A percentile compares a stretch with the other conserved stretches of the same genome.
These are phyloP conservation scores for Aspergillus viridinutans DNA, from an alignment of 2,329 filamentous ascomycete species.

Conservation along the genomic window DNA sequence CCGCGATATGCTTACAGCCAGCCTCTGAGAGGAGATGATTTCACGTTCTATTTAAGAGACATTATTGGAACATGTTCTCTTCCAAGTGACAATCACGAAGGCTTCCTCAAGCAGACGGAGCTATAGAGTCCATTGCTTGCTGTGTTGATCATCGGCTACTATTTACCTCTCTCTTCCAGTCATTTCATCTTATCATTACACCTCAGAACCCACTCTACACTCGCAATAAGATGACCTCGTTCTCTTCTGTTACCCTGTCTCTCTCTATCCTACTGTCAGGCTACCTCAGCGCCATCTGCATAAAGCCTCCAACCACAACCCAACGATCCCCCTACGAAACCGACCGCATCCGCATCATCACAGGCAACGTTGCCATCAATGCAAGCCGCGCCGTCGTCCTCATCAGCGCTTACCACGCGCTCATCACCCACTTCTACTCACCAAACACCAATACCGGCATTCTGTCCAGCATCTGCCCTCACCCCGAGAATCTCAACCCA, in stretches of 20 bases:
- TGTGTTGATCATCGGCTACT: constrained; percentile 19
- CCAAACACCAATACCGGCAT: constrained; percentile 2
- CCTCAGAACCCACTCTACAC: too few relatives aligned
- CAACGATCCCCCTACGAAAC: constrained; percentile 7
- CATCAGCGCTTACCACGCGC: constrained; percentile 17
- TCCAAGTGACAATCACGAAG: too few relatives aligned
- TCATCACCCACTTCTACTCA: constrained; percentile 11
- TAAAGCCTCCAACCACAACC: constrained; percentile 10
- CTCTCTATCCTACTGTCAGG: constrained; percentile 13
- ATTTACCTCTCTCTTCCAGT: not conserved
- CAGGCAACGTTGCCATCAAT: constrained; percentile 6
- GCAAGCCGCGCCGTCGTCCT: constrained; percentile 5
- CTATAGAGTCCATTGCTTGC: not conserved
- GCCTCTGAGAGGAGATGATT: too few relatives aligned
- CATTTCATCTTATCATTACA: not conserved
- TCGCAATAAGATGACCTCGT: constrained; percentile 8
- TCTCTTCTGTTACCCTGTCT: constrained; percentile 8
- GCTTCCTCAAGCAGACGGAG: not conserved
- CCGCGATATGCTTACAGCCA: too few relatives aligned
- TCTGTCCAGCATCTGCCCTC: constrained; percentile 16
- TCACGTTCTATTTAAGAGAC: too few relatives aligned
- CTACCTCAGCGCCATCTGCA: constrained; percentile 14
- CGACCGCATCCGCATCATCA: constrained; percentile 17
- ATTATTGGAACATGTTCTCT: too few relatives aligned
- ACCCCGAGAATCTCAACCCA: constrained; percentile 9